Evolutionary conservation across 495 filamentous ascomycete genomes (phyloP).

Genomic region (Penicillium mononematosum): DNA sequence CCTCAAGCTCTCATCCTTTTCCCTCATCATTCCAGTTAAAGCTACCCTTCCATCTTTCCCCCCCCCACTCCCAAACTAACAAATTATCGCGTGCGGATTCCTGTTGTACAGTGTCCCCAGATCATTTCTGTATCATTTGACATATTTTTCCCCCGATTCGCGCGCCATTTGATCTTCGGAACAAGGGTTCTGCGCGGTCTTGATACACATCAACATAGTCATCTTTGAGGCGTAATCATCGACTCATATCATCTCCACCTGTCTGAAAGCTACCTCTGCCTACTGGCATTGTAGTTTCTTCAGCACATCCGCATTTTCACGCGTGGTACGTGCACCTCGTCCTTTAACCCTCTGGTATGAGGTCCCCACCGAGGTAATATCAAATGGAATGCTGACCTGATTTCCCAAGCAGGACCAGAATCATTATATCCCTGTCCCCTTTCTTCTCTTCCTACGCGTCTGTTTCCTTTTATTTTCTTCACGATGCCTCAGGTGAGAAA

Average conservation of each 20-base stretch:
- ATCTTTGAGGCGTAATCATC: constrained; percentile 20
- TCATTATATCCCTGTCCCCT: constrained; percentile 34
- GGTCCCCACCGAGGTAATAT: constrained; percentile 40
- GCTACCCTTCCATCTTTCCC: constrained; percentile 29
- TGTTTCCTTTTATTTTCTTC: constrained; percentile 24
- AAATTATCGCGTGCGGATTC: constrained; percentile 14
- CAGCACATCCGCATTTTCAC: constrained; percentile 38
- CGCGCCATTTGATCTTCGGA: constrained; percentile 31
- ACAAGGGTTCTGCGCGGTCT: constrained; percentile 24
- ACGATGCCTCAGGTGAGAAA: constrained; percentile 49
- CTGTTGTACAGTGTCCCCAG: constrained; percentile 14
- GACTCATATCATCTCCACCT: constrained; percentile 25
- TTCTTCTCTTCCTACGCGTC: constrained; percentile 31
- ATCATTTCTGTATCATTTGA: constrained; percentile 18
- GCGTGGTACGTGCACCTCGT: constrained; percentile 44
- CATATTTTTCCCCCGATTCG: constrained; percentile 18
- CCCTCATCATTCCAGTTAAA: constrained; percentile 42
- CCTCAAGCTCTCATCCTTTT: constrained; percentile 44
- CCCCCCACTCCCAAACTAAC: constrained; percentile 15
- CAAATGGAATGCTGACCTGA: constrained; percentile 45
- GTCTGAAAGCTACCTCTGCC: constrained; percentile 18
- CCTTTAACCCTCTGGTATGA: constrained; percentile 38
- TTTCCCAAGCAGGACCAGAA: constrained; percentile 22
- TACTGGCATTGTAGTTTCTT: constrained; percentile 31
- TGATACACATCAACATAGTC: constrained; percentile 14